Percentiles rank a stretch among this genome's conserved stretches.
phyloP scores from a whole-genome alignment of 768 basidiomycete species.

The Kwoniella dejecticola region DNA sequence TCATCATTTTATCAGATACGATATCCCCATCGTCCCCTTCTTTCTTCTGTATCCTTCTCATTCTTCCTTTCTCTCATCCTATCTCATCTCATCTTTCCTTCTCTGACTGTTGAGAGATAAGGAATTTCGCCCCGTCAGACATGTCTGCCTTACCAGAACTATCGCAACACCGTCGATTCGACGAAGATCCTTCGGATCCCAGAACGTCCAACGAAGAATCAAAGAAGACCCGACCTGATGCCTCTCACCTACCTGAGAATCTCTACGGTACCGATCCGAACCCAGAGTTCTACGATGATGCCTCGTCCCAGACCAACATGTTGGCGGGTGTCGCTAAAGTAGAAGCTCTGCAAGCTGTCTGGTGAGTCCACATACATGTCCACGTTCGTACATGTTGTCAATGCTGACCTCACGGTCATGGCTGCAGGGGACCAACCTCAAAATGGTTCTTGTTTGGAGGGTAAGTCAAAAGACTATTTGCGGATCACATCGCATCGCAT shows the following conservation, averaged over 20 bases:
- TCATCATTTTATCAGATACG: neutral
- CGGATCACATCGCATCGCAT: neutral
- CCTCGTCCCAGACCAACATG: constrained; percentile 15
- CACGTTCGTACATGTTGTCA: neutral
- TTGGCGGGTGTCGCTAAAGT: constrained; percentile 42
- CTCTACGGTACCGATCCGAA: neutral
- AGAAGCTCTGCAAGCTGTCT: constrained; percentile 44
- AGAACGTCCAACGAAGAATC: constrained; percentile 4
- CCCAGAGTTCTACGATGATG: constrained; percentile 19
- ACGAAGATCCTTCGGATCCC: neutral
- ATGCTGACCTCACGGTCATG: neutral
- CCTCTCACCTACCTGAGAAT: neutral
- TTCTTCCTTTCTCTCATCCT: neutral
- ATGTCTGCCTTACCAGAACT: constrained; percentile 2
- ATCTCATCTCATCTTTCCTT: neutral
- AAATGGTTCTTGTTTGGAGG: constrained; percentile 67
- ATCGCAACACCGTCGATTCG: constrained; percentile 4
- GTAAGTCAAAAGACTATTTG: constrained; percentile 53
- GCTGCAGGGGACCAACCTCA: constrained; percentile 59
- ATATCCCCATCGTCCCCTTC: neutral
- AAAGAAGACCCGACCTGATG: constrained; percentile 13
- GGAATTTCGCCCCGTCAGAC: neutral
- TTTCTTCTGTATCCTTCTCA: neutral
- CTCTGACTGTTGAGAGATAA: no score
- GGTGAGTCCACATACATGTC: constrained; percentile 22